Conservation (phyloP, 257 asterid genomes). For the Gynochthodes officinalis region DNA sequence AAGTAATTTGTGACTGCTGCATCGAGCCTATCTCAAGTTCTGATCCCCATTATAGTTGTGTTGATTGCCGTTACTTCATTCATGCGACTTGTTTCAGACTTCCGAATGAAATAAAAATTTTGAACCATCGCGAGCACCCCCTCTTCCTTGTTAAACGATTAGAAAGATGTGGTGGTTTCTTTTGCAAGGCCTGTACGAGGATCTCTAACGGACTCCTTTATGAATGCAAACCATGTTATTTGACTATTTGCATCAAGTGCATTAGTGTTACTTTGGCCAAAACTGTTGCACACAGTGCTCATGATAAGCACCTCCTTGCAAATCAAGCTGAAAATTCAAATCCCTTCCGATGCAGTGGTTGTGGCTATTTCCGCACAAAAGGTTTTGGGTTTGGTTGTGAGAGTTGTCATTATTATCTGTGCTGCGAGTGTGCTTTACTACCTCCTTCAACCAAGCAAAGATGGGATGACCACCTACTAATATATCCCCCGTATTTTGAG, state of each 20-base stretch:
- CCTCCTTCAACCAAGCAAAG: neutral
- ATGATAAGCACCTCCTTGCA: neutral
- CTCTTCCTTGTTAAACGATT: fast-evolving
- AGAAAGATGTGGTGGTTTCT: neutral
- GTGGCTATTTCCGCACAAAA: neutral
- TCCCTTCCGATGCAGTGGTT: neutral
- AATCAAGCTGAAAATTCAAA: neutral
- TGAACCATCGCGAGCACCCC: neutral
- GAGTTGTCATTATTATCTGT: neutral
- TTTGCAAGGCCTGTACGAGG: neutral
- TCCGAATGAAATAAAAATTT: neutral
- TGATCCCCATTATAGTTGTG: neutral
- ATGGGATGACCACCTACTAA: neutral
- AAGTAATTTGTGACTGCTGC: neutral
- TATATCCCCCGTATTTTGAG: neutral
- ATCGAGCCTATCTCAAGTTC: neutral
- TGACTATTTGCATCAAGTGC: neutral
- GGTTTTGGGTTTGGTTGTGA: neutral
- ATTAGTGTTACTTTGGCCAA: neutral
- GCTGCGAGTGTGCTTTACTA: neutral
- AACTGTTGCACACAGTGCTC: neutral
- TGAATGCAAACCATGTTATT: neutral
- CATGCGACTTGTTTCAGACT: neutral
- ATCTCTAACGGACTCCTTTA: neutral
- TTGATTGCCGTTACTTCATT: neutral